phyloP scores from a whole-genome alignment of 768 basidiomycete genomes.

The Lentinula raphanica region DNA sequence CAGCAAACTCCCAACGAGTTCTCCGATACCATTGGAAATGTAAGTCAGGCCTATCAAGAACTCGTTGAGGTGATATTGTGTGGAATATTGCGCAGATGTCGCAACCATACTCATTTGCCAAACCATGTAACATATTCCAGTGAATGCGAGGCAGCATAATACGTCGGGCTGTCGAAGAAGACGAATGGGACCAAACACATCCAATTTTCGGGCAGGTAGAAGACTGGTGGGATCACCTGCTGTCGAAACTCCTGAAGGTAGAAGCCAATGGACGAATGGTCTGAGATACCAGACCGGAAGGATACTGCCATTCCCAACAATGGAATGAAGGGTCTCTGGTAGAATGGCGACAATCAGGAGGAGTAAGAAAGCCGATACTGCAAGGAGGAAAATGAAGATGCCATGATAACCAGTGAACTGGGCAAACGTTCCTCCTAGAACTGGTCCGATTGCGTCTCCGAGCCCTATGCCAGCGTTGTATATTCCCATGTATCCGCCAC shows the following conservation, averaged over 20 bases:
- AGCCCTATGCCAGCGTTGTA: neutral
- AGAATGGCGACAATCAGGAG: neutral
- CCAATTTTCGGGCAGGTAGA: neutral
- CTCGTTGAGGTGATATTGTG: neutral
- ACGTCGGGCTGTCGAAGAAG: neutral
- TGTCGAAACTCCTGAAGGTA: neutral
- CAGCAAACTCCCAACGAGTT: neutral
- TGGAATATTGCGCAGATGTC: neutral
- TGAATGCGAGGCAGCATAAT: neutral
- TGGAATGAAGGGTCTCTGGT: neutral
- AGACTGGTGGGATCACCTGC: neutral
- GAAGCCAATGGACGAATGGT: neutral
- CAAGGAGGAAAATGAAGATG: conserved; percentile 4
- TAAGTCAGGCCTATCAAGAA: neutral
- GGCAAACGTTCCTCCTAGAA: conserved; percentile 2
- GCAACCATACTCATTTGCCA: conserved; percentile 3
- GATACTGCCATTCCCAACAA: neutral
- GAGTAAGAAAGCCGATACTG: neutral
- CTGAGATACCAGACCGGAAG: neutral
- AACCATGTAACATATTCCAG: neutral
- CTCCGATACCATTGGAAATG: conserved; percentile 4
- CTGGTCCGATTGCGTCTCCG: conserved; percentile 1
- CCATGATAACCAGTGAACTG: conserved; percentile 4
- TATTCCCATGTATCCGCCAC: conserved; percentile 1
- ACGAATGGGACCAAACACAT: neutral